Percentiles rank a stretch among this genome's conserved stretches.
Evolutionary conservation across 2,329 filamentous ascomycete genomes (phyloP).

Genomic region (Curvularia sp.): DNA sequence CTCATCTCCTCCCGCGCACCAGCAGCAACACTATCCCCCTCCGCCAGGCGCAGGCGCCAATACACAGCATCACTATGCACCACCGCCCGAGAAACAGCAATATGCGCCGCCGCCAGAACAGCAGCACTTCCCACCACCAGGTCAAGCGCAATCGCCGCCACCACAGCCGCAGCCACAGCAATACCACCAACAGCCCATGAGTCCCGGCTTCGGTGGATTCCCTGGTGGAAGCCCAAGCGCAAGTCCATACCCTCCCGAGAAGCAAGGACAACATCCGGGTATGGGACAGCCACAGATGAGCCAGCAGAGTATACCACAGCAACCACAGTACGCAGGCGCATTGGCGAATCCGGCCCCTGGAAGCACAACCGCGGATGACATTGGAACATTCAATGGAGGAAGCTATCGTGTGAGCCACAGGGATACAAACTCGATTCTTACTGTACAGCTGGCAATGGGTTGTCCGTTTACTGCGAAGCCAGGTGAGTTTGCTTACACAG

Average conservation of each 20-base stretch:
- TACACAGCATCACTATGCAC: slow-evolving; percentile 38
- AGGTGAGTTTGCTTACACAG: slow-evolving; percentile 53
- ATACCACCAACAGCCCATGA: slow-evolving; percentile 29
- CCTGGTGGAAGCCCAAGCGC: slow-evolving; percentile 36
- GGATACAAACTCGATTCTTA: slow-evolving; percentile 88
- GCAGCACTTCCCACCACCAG: slow-evolving; percentile 41
- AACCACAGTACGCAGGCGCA: slow-evolving; percentile 38
- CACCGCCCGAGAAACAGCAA: slow-evolving; percentile 41
- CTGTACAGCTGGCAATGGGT: slow-evolving; percentile 86
- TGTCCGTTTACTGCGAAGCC: slow-evolving; percentile 84
- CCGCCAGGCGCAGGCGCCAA: slow-evolving; percentile 30
- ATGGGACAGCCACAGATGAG: slow-evolving; percentile 38
- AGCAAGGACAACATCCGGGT: slow-evolving; percentile 16
- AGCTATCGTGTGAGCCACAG: slow-evolving; percentile 92
- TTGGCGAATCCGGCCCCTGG: slow-evolving; percentile 33
- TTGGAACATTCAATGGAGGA: slow-evolving; percentile 97
- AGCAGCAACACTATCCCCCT: slow-evolving; percentile 45
- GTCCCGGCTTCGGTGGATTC: slow-evolving; percentile 37
- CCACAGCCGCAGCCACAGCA: slow-evolving; percentile 32
- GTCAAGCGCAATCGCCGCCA: slow-evolving; percentile 26
- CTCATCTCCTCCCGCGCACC: slow-evolving; percentile 38
- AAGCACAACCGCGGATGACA: slow-evolving; percentile 70
- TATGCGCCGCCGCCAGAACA: slow-evolving; percentile 45
- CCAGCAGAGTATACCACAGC: slow-evolving; percentile 40
- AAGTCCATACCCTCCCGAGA: slow-evolving; percentile 25